Percentiles rank a stretch among this genome's conserved stretches.
Evolutionary conservation across 2,329 filamentous ascomycete genomes (phyloP).

Genomic region (Canariomyces notabilis): DNA sequence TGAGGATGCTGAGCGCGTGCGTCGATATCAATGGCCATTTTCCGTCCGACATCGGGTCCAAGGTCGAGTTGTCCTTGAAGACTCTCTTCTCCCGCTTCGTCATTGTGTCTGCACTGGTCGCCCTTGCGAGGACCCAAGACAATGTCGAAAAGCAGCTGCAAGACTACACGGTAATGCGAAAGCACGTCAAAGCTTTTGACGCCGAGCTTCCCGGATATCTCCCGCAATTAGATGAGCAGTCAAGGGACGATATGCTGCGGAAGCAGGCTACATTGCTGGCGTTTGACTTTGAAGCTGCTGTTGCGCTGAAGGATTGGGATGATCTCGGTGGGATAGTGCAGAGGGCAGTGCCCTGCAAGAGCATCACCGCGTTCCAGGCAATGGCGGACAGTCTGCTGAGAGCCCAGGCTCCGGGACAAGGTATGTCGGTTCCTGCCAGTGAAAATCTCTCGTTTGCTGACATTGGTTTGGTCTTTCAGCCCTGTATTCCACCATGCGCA

Average conservation of each 20-base stretch:
- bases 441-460: background rate
- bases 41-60: conserved; percentile 41
- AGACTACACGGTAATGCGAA: conserved; percentile 56
- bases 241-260: conserved; percentile 47
- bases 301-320: conserved; percentile 63
- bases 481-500: conserved; percentile 51
- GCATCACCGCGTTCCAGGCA: conserved; percentile 49
- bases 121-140: conserved; percentile 49
- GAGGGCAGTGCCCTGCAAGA: conserved; percentile 41
- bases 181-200: conserved; percentile 58
- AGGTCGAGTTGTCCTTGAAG: conserved; percentile 51
- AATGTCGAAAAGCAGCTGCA: conserved; percentile 48
- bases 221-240: conserved; percentile 37
- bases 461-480: conserved; percentile 32
- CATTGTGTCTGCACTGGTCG: conserved; percentile 45
- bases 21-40: conserved; percentile 49
- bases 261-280: conserved; percentile 65
- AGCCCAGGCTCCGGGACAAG: conserved; percentile 45
- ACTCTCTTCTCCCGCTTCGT: conserved; percentile 69
- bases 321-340: conserved; percentile 57
- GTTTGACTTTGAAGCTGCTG: conserved; percentile 74
- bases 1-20: conserved; percentile 53
- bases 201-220: conserved; percentile 36
- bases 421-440: conserved; percentile 32
- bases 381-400: conserved; percentile 63